phyloP scores from a whole-genome alignment of 2,329 filamentous ascomycete genomes.

The Colletotrichum abscissum region DNA sequence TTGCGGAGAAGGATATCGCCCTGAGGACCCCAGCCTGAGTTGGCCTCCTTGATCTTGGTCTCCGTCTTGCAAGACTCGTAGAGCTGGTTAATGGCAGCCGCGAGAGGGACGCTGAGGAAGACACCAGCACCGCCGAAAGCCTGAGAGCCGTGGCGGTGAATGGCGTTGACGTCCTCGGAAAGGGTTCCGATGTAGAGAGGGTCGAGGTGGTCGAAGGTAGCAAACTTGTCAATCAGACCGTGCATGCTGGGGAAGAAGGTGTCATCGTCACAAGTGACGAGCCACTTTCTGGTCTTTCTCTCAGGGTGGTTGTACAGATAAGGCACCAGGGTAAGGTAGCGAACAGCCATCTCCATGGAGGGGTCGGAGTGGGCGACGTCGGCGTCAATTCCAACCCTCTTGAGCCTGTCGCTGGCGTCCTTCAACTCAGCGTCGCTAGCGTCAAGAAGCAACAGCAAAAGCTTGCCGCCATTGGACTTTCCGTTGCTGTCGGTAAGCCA shows the following conservation, averaged over 20 bases:
- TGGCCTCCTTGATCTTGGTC: slow-evolving; percentile 64
- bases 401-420: slow-evolving; percentile 59
- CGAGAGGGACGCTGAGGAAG: slow-evolving; percentile 66
- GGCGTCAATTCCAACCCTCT: slow-evolving; percentile 63
- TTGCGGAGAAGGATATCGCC: slow-evolving; percentile 72
- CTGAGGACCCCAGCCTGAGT: slow-evolving; percentile 69
- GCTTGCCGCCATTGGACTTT: slow-evolving; percentile 66
- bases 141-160: slow-evolving; percentile 70
- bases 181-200: slow-evolving; percentile 71
- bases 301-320: slow-evolving; percentile 64
- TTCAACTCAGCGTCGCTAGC: slow-evolving; percentile 63
- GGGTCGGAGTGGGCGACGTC: slow-evolving; percentile 67
- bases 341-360: slow-evolving; percentile 66
- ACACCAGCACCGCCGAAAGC: slow-evolving; percentile 73
- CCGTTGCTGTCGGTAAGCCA: slow-evolving; percentile 69
- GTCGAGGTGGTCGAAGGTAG: slow-evolving; percentile 61
- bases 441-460: slow-evolving; percentile 65
- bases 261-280: slow-evolving; percentile 72
- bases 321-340: slow-evolving; percentile 66
- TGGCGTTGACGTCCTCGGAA: slow-evolving; percentile 70
- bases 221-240: slow-evolving; percentile 61
- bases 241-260: slow-evolving; percentile 73
- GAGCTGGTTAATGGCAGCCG: slow-evolving; percentile 56
- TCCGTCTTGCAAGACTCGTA: slow-evolving; percentile 59
- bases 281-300: slow-evolving; percentile 64